These are phyloP conservation scores for Microbotryum lychnidis-dioicae DNA, from an alignment of 1,284 basidiomycete genomes.

Conservation along the genomic window DNA sequence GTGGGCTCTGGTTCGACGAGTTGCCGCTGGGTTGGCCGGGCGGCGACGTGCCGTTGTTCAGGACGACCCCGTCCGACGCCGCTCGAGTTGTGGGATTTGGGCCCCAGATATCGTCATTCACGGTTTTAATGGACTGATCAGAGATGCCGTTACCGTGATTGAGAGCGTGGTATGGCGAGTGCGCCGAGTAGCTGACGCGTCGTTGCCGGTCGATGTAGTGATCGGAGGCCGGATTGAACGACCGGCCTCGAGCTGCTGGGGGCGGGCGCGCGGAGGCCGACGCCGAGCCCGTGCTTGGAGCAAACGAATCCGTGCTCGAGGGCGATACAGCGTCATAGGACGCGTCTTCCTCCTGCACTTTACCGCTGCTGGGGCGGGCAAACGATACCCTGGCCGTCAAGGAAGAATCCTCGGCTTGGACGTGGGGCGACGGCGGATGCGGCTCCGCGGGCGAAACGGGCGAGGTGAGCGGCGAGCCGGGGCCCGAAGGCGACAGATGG, in stretches of 20 bases:
- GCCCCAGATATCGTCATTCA: no score
- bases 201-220: background rate
- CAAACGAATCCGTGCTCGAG: no score
- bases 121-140: background rate
- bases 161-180: no score
- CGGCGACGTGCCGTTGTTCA: background rate
- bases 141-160: background rate
- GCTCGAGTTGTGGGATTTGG: constrained; percentile 17
- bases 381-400: background rate
- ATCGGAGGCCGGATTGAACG: background rate
- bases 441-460: background rate
- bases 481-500: constrained; percentile 7
- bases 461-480: background rate
- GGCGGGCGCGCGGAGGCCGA: background rate
- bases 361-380: no score
- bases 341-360: no score
- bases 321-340: no score
- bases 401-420: background rate
- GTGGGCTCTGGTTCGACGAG: background rate
- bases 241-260: background rate
- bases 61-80: constrained; percentile 18
- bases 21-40: background rate
- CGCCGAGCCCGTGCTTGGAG: background rate
- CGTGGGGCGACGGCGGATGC: background rate
- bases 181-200: background rate